Conservation (phyloP, 1,139 yeast species). For the Lodderomyces parapsilosis region DNA sequence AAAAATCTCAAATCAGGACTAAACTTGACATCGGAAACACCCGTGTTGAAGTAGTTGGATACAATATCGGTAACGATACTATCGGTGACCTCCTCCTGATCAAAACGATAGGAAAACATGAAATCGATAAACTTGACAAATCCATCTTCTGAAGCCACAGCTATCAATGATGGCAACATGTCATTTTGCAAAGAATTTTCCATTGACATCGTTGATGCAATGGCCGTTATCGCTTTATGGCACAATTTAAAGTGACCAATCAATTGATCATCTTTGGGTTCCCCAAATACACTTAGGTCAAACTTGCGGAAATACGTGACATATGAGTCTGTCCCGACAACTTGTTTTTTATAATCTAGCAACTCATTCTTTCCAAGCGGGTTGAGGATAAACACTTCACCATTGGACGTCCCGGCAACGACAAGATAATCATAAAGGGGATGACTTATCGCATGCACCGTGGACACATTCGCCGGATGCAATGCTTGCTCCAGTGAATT, state of each 20-base stretch:
- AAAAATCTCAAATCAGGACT: constrained; percentile 68
- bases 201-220: constrained; percentile 25
- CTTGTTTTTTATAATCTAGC: constrained; percentile 24
- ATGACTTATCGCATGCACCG: constrained; percentile 32
- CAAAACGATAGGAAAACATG: constrained; percentile 19
- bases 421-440: constrained; percentile 32
- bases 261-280: constrained; percentile 10
- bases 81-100: constrained; percentile 18
- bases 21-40: constrained; percentile 55
- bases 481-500: constrained; percentile 14
- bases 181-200: constrained; percentile 11
- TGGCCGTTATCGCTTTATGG: constrained; percentile 49
- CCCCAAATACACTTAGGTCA: constrained; percentile 33
- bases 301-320: constrained; percentile 41
- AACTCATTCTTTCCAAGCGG: constrained; percentile 19
- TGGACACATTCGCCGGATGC: constrained; percentile 26
- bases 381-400: constrained; percentile 38
- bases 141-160: constrained; percentile 69
- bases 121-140: constrained; percentile 58
- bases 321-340: constrained; percentile 33
- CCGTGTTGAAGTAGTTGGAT: constrained; percentile 67
- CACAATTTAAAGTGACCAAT: constrained; percentile 64
- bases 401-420: constrained; percentile 41
- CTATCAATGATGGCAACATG: constrained; percentile 45
- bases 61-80: constrained; percentile 51